Conservation (phyloP, 257 asterid genomes). For the Salvia rosmarinus region DNA sequence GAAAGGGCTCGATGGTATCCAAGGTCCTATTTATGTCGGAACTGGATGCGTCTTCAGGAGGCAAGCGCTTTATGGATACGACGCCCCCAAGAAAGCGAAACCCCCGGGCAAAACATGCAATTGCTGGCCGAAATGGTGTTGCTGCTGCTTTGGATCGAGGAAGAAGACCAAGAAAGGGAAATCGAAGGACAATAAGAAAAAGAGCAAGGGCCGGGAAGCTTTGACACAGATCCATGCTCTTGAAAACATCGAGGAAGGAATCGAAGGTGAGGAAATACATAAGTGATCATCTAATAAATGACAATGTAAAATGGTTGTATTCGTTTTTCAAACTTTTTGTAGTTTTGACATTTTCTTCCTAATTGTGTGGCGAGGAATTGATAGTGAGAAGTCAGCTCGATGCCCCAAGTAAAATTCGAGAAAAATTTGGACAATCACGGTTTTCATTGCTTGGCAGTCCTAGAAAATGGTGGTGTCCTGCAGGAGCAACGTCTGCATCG, state of each 20-base stretch:
- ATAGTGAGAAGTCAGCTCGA: slow-evolving; percentile 70
- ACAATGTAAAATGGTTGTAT: background rate
- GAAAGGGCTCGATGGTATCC: slow-evolving; percentile 99
- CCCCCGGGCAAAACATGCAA: slow-evolving; percentile 94
- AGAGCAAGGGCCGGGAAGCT: slow-evolving; percentile 64
- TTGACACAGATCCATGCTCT: slow-evolving; percentile 95
- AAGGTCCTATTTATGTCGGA: slow-evolving; percentile 97
- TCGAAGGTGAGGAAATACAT: slow-evolving; percentile 63
- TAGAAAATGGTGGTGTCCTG: slow-evolving; percentile 85
- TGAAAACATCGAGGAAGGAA: slow-evolving; percentile 94
- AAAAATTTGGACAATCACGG: slow-evolving; percentile 93
- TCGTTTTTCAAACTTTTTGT: too few species aligned
- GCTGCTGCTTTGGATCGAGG: slow-evolving; percentile 55
- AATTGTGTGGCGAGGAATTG: slow-evolving; percentile 62
- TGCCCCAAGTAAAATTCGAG: slow-evolving; percentile 88
- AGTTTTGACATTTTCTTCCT: background rate
- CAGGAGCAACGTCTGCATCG: slow-evolving; percentile 88
- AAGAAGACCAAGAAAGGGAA: slow-evolving; percentile 65
- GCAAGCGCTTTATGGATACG: slow-evolving; percentile 92
- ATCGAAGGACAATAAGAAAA: slow-evolving; percentile 68
- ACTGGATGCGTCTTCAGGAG: slow-evolving; percentile 97
- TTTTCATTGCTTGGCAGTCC: slow-evolving; percentile 80
- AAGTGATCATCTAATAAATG: too few species aligned
- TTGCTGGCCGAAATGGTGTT: slow-evolving; percentile 88
- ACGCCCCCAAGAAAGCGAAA: slow-evolving; percentile 89